Base-by-base conservation (phyloP, 495 filamentous ascomycete species). In the Neurospora discreta region DNA sequence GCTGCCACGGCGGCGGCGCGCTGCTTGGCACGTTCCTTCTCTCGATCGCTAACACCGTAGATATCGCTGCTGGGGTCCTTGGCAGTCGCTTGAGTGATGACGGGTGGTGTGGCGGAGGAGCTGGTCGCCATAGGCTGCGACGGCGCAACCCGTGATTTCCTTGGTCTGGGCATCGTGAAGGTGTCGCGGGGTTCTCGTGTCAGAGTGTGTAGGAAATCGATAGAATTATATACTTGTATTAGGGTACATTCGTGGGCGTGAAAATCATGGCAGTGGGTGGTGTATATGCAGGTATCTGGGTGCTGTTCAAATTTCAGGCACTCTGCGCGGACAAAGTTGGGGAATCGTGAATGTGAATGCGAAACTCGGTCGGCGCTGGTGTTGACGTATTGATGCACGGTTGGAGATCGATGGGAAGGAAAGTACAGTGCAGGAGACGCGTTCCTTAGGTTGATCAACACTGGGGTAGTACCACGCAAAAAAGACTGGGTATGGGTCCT, bases 11-110 rank as follows among this genome's bases (percentile, higher is more conserved):
- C 44, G 11, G 44, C 39, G 67, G 76, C 75, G 26, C 73, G 72
- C 60, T 68, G 70, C 60, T 68, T 73, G 11, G 58, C 77, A 36
- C 74, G 78, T 67, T 82, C 80, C 69, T 83, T 82, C 60, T 85
- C 84, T 43, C 80, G 79, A 43, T 83, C 82, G 77, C 82, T 84
- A 38, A 83, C 78, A 73, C 82, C 82, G 77, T 83, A 82, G 8
- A 82, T 80, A 72, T 84, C 83, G 70, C 80, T 82, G 39, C 73
- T 69, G 1, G 71, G 42, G 8, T 38, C 18, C 16, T 68, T 76
- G 38, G 68, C 44, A 11, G 68, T 38, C 18, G 73, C 72, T 40
- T 75, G 60, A 4, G 40, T 43, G 6, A 69, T 38, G 10, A 42
- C 46, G 0, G 72, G 73, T 7, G 75, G 76, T 38, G 72, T 38